These are phyloP conservation scores for Sporobolomyces roseus DNA, from an alignment of 768 basidiomycete genomes.

Conservation along the genomic window DNA sequence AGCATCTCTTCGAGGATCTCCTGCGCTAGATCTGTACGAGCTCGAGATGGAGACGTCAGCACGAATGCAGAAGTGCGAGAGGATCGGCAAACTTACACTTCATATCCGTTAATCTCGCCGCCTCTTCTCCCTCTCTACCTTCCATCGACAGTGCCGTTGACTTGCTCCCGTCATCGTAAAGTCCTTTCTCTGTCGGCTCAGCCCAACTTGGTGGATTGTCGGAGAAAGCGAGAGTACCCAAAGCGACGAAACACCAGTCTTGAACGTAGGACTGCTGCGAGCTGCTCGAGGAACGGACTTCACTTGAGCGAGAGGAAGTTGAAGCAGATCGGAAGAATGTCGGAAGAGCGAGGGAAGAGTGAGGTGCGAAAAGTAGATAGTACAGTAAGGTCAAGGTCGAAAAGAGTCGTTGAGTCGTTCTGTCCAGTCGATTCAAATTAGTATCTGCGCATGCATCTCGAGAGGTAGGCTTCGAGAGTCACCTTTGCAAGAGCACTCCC, in stretches of 20 bases:
- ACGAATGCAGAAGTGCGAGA: not conserved
- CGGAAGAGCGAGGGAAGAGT: constrained; percentile 8
- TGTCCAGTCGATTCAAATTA: not conserved
- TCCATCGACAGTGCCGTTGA: not conserved
- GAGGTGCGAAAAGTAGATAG: constrained; percentile 32
- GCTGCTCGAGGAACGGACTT: not conserved
- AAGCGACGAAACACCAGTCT: constrained; percentile 16
- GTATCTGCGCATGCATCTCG: not conserved
- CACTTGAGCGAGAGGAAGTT: not conserved
- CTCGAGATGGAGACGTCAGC: too few relatives aligned
- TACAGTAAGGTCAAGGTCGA: constrained; percentile 29
- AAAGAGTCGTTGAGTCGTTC: constrained; percentile 22
- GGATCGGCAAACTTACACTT: constrained; percentile 13
- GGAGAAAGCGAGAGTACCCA: constrained; percentile 31
- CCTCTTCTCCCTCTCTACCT: constrained; percentile 5
- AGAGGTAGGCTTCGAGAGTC: constrained; percentile 1
- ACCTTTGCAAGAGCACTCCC: constrained; percentile 3
- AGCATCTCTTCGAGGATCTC: constrained; percentile 37
- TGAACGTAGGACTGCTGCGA: not conserved
- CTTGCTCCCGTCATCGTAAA: not conserved
- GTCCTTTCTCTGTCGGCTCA: constrained; percentile 3
- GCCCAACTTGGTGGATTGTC: constrained; percentile 37
- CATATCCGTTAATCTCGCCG: constrained; percentile 15
- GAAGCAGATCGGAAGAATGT: constrained; percentile 9
- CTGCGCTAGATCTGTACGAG: constrained; percentile 28